These are phyloP conservation scores for Barnettozyma populi DNA, from an alignment of 805 yeast species.

Conservation along the genomic window DNA sequence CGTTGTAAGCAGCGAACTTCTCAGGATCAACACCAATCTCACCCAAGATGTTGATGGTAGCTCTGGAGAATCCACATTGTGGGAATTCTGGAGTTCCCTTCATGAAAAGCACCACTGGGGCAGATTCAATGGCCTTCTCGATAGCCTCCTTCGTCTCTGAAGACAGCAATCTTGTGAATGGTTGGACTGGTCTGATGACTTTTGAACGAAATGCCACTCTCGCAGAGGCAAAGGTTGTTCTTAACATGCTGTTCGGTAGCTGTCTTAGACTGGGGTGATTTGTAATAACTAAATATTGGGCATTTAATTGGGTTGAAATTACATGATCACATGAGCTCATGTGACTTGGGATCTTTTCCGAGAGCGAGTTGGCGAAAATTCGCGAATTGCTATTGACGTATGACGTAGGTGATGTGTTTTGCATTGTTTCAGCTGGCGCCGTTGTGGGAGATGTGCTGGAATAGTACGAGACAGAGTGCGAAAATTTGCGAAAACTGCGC, in stretches of 20 bases:
- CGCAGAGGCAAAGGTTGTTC: slow-evolving; percentile 2
- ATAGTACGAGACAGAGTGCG: background rate
- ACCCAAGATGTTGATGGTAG: slow-evolving; percentile 88
- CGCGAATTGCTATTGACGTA: background rate
- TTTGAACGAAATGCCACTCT: slow-evolving; percentile 12
- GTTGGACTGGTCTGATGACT: slow-evolving; percentile 8
- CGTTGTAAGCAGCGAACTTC: slow-evolving; percentile 96
- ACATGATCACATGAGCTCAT: background rate
- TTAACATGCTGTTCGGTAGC: slow-evolving; percentile 3
- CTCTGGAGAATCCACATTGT: slow-evolving; percentile 95
- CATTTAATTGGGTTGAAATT: background rate
- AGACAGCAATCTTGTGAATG: slow-evolving; percentile 47
- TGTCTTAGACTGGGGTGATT: background rate
- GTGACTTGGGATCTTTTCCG: background rate
- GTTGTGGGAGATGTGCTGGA: background rate
- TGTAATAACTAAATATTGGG: background rate
- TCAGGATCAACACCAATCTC: slow-evolving; percentile 96
- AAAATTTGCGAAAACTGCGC: background rate
- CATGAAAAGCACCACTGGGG: slow-evolving; percentile 96
- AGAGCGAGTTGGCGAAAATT: background rate
- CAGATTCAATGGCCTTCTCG: slow-evolving; percentile 76
- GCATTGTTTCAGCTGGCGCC: too few relatives aligned
- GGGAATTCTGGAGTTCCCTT: slow-evolving; percentile 98
- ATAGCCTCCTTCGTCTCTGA: slow-evolving; percentile 81
- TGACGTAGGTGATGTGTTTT: background rate